Conservation (phyloP, 495 filamentous ascomycete species). For the Annulohypoxylon maeteangense region DNA sequence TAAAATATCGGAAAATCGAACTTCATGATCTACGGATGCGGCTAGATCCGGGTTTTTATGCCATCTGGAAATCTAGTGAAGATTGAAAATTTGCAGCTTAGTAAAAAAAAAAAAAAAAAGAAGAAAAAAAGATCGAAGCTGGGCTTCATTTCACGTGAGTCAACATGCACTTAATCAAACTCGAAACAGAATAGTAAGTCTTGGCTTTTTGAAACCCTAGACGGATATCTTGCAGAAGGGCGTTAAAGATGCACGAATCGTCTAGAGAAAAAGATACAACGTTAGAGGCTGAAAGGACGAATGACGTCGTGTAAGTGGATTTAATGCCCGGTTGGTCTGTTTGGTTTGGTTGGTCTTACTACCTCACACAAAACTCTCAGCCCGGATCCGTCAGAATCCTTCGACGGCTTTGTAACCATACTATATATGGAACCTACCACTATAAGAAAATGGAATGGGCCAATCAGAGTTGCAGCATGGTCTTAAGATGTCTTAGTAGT, state of each 20-base stretch:
- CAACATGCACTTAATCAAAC: neutral
- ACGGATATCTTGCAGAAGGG: neutral
- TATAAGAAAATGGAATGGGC: neutral
- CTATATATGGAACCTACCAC: conserved; percentile 31
- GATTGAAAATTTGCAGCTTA: too few species aligned
- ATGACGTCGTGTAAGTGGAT: neutral
- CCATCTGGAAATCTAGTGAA: too few species aligned
- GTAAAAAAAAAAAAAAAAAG: too few species aligned
- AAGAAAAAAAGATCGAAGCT: neutral
- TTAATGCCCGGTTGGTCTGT: neutral
- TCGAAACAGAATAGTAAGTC: neutral
- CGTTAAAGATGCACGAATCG: neutral
- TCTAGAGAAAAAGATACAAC: neutral
- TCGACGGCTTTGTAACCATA: conserved; percentile 12
- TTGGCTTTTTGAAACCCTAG: neutral
- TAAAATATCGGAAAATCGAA: too few species aligned
- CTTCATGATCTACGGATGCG: too few species aligned
- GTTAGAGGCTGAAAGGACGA: neutral
- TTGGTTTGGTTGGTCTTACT: neutral
- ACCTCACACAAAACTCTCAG: neutral
- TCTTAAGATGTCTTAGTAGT: neutral
- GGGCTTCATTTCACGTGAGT: neutral
- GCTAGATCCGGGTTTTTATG: too few species aligned
- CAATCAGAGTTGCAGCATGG: conserved; percentile 23
- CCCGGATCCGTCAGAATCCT: conserved; percentile 31